Evolutionary conservation across 2,329 filamentous ascomycete genomes (phyloP).

Genomic region (Fusarium irregulare): DNA sequence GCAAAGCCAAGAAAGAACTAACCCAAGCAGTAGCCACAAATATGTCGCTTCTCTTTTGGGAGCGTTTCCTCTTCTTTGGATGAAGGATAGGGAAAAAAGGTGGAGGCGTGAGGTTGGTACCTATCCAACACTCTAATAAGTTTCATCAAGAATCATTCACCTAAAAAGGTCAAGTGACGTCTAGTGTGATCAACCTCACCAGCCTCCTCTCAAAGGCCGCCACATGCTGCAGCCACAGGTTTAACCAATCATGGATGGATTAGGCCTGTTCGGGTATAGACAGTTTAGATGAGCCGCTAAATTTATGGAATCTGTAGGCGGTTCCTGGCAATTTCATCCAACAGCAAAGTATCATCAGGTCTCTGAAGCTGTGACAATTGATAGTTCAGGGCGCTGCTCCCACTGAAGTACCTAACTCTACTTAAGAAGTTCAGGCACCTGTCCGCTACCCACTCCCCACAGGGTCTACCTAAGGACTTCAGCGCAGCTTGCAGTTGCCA

Average conservation of each 20-base stretch:
- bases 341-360: conserved; percentile 2
- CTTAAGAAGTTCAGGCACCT: neutral
- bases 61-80: conserved; percentile 26
- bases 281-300: neutral
- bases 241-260: neutral
- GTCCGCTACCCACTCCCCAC: neutral
- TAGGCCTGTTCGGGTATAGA: conserved; percentile 22
- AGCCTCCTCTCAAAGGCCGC: neutral
- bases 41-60: conserved; percentile 20
- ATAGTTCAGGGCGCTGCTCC: neutral
- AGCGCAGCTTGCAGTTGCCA: conserved; percentile 11
- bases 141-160: conserved; percentile 22
- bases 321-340: conserved; percentile 17
- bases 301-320: conserved; percentile 15
- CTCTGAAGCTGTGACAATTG: neutral
- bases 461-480: neutral
- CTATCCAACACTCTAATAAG: conserved; percentile 10
- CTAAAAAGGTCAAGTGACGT: conserved; percentile 37
- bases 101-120: conserved; percentile 22
- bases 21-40: conserved; percentile 16
- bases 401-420: conserved; percentile 6
- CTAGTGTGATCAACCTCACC: conserved; percentile 8
- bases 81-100: conserved; percentile 23
- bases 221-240: conserved; percentile 29
- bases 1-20: conserved; percentile 8